Base-by-base conservation (phyloP, 1,139 yeast species). In the Kazachstania sp. region DNA sequence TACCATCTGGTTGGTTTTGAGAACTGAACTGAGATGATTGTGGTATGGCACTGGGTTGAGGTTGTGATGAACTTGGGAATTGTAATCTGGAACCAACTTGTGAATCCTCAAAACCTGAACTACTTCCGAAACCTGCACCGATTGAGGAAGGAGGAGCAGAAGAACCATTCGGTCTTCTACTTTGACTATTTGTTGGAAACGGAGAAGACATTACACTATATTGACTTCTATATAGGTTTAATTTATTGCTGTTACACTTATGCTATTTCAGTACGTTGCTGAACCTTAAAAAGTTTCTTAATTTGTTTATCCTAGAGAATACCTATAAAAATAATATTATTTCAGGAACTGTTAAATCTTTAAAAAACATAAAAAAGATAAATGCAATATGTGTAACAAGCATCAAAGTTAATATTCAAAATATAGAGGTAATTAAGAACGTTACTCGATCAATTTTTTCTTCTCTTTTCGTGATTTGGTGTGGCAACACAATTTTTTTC, bases 61-160 rank as follows among this genome's bases (percentile, higher is more conserved):
- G 68, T 64, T 57, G 66, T 47, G 60, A 67, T 40, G 59, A 67
- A 50, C 61, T 68, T 51, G 56, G 71, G 53, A 57, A 66, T 37
- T 59, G 58, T 19, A 55, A 37, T 39, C 58, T 49, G 12, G 56
- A 49, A 43, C 55, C 54, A n/a, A 47, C 41, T 39, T 57, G 55
- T 4, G 58, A 51, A 26, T 58, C 64, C 7, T 59, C 63, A 37
- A 57, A 49, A 9, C 56, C 62, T 31, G 57, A 55, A 45, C 59
- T 56, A 44, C 61, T 59, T n/a, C 61, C 65, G 45, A 55, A 60
- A 8, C 57, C 56, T 13, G 57, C 61, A 19, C 65, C 65, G 28
- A 62, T 47, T 1, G 69, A 65, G 4, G 69, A 64, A 6, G 68
- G 65, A n/a, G 67, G 67, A 5, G 61, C 63, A 9, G 67, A 60